Evolutionary conservation across 208 protist genomes (phyloP).

Genomic region (Lotmaria passim): DNA sequence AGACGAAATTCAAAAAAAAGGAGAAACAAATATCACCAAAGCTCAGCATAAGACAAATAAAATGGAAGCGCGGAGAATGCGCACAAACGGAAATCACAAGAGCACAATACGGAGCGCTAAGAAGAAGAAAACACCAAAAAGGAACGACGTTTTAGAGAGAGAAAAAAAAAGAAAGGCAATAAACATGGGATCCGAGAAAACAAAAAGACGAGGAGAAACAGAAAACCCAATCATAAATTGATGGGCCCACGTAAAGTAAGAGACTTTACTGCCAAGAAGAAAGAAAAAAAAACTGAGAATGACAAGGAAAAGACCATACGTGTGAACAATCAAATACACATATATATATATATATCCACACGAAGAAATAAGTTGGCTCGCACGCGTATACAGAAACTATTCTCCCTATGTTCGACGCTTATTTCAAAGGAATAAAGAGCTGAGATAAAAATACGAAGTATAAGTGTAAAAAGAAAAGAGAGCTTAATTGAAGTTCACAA

Average conservation of each 20-base stretch:
- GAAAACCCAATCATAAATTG: not conserved
- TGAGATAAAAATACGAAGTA: not conserved
- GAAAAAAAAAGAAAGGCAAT: slow-evolving; percentile 4
- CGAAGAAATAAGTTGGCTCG: too few species aligned
- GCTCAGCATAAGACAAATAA: not conserved
- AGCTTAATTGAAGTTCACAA: too few species aligned
- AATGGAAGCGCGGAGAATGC: too few species aligned
- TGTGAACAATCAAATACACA: not conserved
- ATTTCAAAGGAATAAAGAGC: not conserved
- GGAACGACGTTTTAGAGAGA: too few species aligned
- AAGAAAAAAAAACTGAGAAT: not conserved
- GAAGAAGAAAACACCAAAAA: not conserved
- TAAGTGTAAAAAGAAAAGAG: too few species aligned
- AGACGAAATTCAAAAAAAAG: not conserved
- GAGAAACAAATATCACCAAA: not conserved
- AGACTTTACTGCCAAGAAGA: not conserved
- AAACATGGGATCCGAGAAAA: not conserved
- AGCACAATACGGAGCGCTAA: not conserved
- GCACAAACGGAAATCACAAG: not conserved
- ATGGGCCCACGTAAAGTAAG: not conserved
- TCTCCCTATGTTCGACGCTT: too few species aligned
- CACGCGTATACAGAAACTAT: too few species aligned
- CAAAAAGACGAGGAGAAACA: not conserved
- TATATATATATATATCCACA: not conserved
- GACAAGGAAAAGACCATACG: not conserved